Evolutionary conservation across 768 basidiomycete species (phyloP).

Genomic region (Lactifluus subvellereus): DNA sequence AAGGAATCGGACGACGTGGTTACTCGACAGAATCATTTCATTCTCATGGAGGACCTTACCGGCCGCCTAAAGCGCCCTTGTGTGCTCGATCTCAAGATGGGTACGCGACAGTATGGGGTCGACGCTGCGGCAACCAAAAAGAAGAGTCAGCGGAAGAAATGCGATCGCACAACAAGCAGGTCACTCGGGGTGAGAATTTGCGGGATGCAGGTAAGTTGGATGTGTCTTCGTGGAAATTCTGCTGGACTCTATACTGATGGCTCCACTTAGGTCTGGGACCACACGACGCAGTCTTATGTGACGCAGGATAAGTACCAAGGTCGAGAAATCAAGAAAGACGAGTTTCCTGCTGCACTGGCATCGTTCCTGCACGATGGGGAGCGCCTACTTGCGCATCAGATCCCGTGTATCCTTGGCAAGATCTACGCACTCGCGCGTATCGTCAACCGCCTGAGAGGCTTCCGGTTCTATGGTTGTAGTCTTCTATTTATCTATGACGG

Average conservation of each 20-base stretch:
- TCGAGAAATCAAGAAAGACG: constrained; percentile 78
- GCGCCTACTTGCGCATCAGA: constrained; percentile 80
- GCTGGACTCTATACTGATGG: constrained; percentile 14
- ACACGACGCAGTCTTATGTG: constrained; percentile 71
- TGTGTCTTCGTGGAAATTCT: background rate
- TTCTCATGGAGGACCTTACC: constrained; percentile 98
- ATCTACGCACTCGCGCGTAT: constrained; percentile 91
- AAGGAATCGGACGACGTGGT: constrained; percentile 42
- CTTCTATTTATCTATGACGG: constrained; percentile 97
- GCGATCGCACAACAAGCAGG: constrained; percentile 91
- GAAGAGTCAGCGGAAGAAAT: constrained; percentile 98
- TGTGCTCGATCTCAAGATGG: constrained; percentile 98
- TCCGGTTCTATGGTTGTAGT: constrained; percentile 96
- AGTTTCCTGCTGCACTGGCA: constrained; percentile 76
- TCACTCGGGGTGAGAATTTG: constrained; percentile 89
- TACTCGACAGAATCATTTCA: constrained; percentile 93
- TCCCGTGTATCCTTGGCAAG: constrained; percentile 86
- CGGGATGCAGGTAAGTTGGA: constrained; percentile 88
- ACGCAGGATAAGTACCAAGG: constrained; percentile 97
- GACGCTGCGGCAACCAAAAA: constrained; percentile 90
- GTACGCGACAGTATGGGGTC: constrained; percentile 97
- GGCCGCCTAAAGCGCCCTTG: constrained; percentile 88
- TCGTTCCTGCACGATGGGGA: constrained; percentile 86
- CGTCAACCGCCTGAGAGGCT: constrained; percentile 85
- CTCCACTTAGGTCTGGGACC: constrained; percentile 80